Evolutionary conservation across 495 filamentous ascomycete species (phyloP), one percentile per base, ranked within the genome.

Genomic region (Tuber umbilicatum): DNA sequence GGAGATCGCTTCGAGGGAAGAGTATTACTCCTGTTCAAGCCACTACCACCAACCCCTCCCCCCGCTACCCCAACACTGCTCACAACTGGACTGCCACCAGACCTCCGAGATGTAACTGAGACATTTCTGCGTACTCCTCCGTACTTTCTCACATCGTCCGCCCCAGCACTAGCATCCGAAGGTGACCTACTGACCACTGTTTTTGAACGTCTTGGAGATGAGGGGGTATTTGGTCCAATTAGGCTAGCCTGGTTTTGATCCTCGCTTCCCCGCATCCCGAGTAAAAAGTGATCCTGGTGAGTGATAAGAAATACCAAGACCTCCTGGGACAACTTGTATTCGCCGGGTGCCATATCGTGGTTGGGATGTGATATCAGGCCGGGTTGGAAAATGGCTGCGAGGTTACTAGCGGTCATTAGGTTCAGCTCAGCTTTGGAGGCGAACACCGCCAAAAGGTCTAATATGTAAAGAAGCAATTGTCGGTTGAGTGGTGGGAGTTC

Each of bases 371-470:
- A 96, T 35, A 99, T 87, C 84, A 99, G 90, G 68, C 95, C 95
- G 5, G 95, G 95, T 82, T 98, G 96, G 84, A 99, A 99, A 79
- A 99, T 97, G 50, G 95, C 94, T n/a, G 95, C 91, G 19, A 99
- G 84, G 82, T 99, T 99, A 76, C 89, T 89, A 43, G 95, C 93
- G 21, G 90, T 96, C 95, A 99, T 99, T 68, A 94, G 90, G 83
- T 99, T 99, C 73, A 93, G 89, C 75, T 99, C 95, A 0, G 94
- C 91, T 85, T 99, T 99, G 73, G 95, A 96, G 21, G 96, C 94
- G 80, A 99, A 99, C 21, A 99, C 95, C 17, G 95, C 96, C 43
- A 99, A 88, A n/a, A 99, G 87, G 84, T 99, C 95, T 42, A 99
- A 88, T 75, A 99, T 97, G 82, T 99, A 99, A 37, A 99, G 88